Percentiles rank a stretch among this genome's conserved stretches.
phyloP scores from a whole-genome alignment of 1,284 basidiomycete genomes.

The Sphaerobolus stellatus region DNA sequence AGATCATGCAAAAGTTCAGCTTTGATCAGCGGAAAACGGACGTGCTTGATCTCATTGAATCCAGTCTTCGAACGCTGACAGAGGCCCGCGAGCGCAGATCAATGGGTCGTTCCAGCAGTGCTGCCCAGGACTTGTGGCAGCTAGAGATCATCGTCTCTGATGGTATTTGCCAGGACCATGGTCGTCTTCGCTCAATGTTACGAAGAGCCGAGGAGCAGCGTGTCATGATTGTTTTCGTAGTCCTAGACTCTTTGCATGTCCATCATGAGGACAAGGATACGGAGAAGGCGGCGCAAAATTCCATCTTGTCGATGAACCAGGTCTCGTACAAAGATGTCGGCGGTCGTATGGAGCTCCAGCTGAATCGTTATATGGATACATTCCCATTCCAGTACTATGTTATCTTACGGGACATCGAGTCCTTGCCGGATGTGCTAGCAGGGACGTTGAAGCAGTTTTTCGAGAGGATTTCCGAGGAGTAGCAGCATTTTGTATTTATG shows the following conservation, averaged over 20 bases:
- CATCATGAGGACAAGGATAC: slow-evolving; percentile 11
- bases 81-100: slow-evolving; percentile 68
- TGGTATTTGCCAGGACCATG: slow-evolving; percentile 97
- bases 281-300: slow-evolving; percentile 45
- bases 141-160: slow-evolving; percentile 98
- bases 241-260: slow-evolving; percentile 84
- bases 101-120: slow-evolving; percentile 53
- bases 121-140: slow-evolving; percentile 89
- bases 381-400: slow-evolving; percentile 99
- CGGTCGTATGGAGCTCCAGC: slow-evolving; percentile 76
- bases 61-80: slow-evolving; percentile 77
- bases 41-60: slow-evolving; percentile 83
- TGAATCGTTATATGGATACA: slow-evolving; percentile 89
- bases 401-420: slow-evolving; percentile 87
- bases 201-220: slow-evolving; percentile 88
- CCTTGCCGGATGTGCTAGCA: slow-evolving; percentile 89
- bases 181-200: slow-evolving; percentile 75
- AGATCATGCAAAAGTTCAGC: slow-evolving; percentile 80
- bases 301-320: slow-evolving; percentile 92
- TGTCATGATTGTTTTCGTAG: slow-evolving; percentile 96
- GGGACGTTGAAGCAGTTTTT: slow-evolving; percentile 92
- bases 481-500: too few species aligned
- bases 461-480: slow-evolving; percentile 69
- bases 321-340: slow-evolving; percentile 87
- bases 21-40: slow-evolving; percentile 94